Evolutionary conservation across 2,329 filamentous ascomycete genomes (phyloP).

Genomic region (Penicillium rolfsii): DNA sequence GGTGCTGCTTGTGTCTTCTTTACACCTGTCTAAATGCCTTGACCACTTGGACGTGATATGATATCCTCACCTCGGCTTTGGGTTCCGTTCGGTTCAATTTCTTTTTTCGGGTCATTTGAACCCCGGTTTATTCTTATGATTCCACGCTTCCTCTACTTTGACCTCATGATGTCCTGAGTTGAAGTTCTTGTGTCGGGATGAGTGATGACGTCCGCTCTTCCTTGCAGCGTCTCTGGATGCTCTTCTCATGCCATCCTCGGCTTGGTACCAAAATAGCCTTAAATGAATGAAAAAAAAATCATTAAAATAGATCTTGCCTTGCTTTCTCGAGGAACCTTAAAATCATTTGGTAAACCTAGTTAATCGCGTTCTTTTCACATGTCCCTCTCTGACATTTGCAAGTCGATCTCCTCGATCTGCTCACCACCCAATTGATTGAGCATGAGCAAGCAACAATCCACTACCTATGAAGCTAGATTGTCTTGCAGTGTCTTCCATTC

Average conservation of each 20-base stretch:
- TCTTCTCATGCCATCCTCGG: conserved; percentile 9
- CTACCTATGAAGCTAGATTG: no score
- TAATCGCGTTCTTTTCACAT: no score
- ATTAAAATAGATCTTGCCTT: conserved; percentile 8
- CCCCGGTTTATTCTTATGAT: conserved; percentile 9
- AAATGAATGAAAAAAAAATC: conserved; percentile 16
- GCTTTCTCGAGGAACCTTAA: not conserved
- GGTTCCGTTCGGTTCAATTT: conserved; percentile 15
- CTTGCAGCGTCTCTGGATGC: conserved; percentile 17
- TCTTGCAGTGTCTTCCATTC: no score
- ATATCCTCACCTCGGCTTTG: conserved; percentile 8
- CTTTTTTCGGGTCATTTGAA: conserved; percentile 1
- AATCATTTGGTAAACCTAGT: no score
- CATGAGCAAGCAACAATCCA: no score
- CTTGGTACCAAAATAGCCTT: conserved; percentile 5
- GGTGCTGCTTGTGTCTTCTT: not conserved
- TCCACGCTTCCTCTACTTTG: conserved; percentile 10
- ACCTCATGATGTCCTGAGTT: conserved; percentile 1
- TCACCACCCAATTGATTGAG: no score
- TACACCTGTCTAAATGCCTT: not conserved
- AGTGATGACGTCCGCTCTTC: conserved; percentile 11
- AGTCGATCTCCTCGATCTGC: no score
- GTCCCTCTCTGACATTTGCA: no score
- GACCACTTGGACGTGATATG: conserved; percentile 4
- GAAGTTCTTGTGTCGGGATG: conserved; percentile 9